Evolutionary conservation across 345 rosid genomes (phyloP).

Genomic region (Linum trigynum): DNA sequence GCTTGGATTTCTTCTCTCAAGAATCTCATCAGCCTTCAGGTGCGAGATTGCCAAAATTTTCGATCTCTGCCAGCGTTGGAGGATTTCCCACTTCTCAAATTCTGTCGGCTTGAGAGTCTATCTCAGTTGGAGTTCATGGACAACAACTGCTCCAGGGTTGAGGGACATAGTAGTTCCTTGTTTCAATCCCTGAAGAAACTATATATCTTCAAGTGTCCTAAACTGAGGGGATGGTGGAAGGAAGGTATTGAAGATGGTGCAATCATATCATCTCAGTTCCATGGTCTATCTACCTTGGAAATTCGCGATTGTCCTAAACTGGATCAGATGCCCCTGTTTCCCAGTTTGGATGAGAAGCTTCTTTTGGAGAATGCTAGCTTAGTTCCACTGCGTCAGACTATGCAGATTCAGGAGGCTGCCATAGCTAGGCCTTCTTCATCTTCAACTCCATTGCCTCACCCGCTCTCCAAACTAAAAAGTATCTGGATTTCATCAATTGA

Average conservation of each 20-base stretch:
- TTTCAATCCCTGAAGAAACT: constrained; percentile 10
- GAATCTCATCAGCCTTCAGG: neutral
- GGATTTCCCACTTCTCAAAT: neutral
- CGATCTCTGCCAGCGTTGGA: neutral
- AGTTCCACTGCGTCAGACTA: neutral
- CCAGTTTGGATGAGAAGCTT: neutral
- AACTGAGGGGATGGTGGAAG: constrained; percentile 14
- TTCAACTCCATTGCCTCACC: neutral
- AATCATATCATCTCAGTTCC: neutral
- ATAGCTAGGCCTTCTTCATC: neutral
- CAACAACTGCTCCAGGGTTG: too few species aligned
- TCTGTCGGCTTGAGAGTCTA: neutral
- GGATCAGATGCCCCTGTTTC: neutral
- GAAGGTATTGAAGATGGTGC: neutral
- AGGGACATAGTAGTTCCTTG: neutral
- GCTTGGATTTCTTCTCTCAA: constrained; percentile 5
- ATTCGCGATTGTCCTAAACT: neutral
- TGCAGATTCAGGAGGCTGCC: neutral
- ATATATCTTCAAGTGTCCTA: constrained; percentile 1
- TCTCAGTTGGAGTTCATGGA: constrained; percentile 4
- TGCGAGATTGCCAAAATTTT: constrained; percentile 3
- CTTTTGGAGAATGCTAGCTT: neutral
- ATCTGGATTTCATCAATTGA: neutral
- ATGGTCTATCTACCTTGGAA: neutral
- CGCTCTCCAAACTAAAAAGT: neutral